phyloP scores from a whole-genome alignment of 805 yeast species.

The Kodamaea kaohsiungensis region DNA sequence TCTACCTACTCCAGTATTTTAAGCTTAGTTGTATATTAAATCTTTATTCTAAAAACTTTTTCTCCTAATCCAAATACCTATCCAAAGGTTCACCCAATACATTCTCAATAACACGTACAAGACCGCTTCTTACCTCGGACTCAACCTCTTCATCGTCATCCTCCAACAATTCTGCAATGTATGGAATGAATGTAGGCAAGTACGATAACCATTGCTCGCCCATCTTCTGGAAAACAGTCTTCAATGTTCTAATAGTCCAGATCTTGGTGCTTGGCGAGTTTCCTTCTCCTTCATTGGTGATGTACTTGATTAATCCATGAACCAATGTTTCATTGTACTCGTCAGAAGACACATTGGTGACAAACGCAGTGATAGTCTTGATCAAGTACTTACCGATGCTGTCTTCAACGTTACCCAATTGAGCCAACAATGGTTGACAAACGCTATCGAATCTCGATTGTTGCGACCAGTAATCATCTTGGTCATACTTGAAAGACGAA shows the following conservation, averaged over 20 bases:
- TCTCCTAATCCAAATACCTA: slow-evolving; percentile 56
- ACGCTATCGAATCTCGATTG: slow-evolving; percentile 79
- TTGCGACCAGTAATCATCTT: slow-evolving; percentile 93
- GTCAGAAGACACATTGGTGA: slow-evolving; percentile 64
- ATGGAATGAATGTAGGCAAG: slow-evolving; percentile 92
- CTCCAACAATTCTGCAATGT: slow-evolving; percentile 91
- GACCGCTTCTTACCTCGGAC: slow-evolving; percentile 82
- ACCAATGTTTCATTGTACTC: slow-evolving; percentile 70
- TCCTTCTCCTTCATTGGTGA: slow-evolving; percentile 46
- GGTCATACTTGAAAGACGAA: slow-evolving; percentile 83
- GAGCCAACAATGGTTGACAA: slow-evolving; percentile 61
- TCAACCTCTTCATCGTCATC: slow-evolving; percentile 96
- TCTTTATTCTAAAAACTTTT: not conserved
- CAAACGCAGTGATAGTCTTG: slow-evolving; percentile 75
- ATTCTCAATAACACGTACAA: slow-evolving; percentile 87
- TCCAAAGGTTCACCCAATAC: slow-evolving; percentile 95
- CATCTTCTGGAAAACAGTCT: slow-evolving; percentile 80
- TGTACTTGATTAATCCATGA: slow-evolving; percentile 34
- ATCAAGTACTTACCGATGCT: slow-evolving; percentile 78
- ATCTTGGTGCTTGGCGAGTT: slow-evolving; percentile 70
- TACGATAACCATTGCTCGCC: slow-evolving; percentile 93
- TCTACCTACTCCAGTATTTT: no score
- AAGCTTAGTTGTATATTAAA: not conserved
- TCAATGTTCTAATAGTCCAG: slow-evolving; percentile 81
- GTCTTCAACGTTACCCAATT: slow-evolving; percentile 68